These are phyloP conservation scores for Colletotrichum nymphaeae DNA, from an alignment of 2,329 filamentous ascomycete genomes.

Conservation along the genomic window DNA sequence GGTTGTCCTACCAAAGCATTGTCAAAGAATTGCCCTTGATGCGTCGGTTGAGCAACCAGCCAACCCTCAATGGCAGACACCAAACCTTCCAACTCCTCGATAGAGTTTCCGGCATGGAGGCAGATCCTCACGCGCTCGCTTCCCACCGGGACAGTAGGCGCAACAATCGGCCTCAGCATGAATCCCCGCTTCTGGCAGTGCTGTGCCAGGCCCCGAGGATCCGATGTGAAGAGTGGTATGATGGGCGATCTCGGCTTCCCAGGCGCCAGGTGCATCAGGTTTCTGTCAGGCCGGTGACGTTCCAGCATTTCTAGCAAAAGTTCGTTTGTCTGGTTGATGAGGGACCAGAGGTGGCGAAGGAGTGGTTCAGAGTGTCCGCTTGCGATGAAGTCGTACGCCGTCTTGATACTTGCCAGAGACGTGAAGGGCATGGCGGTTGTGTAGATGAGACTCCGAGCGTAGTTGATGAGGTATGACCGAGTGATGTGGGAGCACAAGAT, in stretches of 20 bases:
- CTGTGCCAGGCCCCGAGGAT: constrained; percentile 68
- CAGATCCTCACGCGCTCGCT: constrained; percentile 74
- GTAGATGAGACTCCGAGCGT: constrained; percentile 80
- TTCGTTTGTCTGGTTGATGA: constrained; percentile 58
- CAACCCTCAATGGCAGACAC: constrained; percentile 60
- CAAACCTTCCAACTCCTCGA: constrained; percentile 65
- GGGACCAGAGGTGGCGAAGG: constrained; percentile 52
- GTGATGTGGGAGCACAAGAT: constrained; percentile 71
- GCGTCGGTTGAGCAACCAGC: constrained; percentile 40
- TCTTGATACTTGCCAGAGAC: constrained; percentile 67
- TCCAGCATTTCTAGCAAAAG: constrained; percentile 52
- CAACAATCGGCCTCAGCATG: constrained; percentile 73
- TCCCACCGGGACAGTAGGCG: constrained; percentile 74
- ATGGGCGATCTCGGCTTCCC: constrained; percentile 68
- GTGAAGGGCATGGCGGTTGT: constrained; percentile 76
- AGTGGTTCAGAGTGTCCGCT: constrained; percentile 57
- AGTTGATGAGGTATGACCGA: constrained; percentile 77
- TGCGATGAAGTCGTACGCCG: constrained; percentile 67
- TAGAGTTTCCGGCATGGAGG: constrained; percentile 74
- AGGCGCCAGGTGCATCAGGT: constrained; percentile 49
- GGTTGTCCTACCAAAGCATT: background rate
- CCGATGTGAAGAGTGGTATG: constrained; percentile 68
- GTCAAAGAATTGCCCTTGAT: background rate
- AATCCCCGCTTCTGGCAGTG: constrained; percentile 70
- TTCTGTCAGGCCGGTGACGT: constrained; percentile 27